These are phyloP conservation scores for Zalaria obscura DNA, from an alignment of 2,329 filamentous ascomycete genomes.

Conservation along the genomic window DNA sequence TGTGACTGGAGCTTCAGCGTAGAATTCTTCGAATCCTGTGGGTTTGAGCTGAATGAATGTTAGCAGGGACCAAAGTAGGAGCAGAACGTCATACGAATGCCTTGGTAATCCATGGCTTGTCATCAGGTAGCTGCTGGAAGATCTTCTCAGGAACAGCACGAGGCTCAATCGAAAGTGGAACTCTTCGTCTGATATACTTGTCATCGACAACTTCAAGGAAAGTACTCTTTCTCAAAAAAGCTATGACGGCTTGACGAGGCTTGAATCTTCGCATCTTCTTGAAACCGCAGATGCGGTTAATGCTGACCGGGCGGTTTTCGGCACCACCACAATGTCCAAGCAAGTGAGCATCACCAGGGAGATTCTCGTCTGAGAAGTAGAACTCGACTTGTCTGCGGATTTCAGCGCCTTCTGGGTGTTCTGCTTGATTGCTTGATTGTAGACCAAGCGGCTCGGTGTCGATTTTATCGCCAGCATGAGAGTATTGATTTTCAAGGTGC, in stretches of 20 bases:
- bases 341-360: slow-evolving; percentile 26
- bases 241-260: slow-evolving; percentile 22
- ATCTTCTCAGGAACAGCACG: slow-evolving; percentile 16
- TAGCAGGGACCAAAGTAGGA: background rate
- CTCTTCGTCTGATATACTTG: slow-evolving; percentile 27
- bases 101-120: slow-evolving; percentile 23
- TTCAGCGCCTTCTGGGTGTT: slow-evolving; percentile 9
- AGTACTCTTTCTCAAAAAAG: slow-evolving; percentile 26
- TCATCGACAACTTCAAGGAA: slow-evolving; percentile 27
- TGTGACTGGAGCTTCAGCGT: slow-evolving; percentile 65
- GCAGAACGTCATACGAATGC: slow-evolving; percentile 15
- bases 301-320: slow-evolving; percentile 27
- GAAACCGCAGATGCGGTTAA: slow-evolving; percentile 30
- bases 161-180: slow-evolving; percentile 17
- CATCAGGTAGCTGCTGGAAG: slow-evolving; percentile 1
- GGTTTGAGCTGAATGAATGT: slow-evolving; percentile 15
- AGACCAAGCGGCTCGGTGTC: no score
- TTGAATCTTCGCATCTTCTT: slow-evolving; percentile 32
- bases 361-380: slow-evolving; percentile 36
- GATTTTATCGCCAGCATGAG: no score
- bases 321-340: slow-evolving; percentile 24
- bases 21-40: slow-evolving; percentile 51
- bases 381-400: slow-evolving; percentile 25
- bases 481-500: no score
- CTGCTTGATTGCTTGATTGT: background rate